These are phyloP conservation scores for Xylariaceae sp. DNA, from an alignment of 2,329 filamentous ascomycete species.

Conservation along the genomic window DNA sequence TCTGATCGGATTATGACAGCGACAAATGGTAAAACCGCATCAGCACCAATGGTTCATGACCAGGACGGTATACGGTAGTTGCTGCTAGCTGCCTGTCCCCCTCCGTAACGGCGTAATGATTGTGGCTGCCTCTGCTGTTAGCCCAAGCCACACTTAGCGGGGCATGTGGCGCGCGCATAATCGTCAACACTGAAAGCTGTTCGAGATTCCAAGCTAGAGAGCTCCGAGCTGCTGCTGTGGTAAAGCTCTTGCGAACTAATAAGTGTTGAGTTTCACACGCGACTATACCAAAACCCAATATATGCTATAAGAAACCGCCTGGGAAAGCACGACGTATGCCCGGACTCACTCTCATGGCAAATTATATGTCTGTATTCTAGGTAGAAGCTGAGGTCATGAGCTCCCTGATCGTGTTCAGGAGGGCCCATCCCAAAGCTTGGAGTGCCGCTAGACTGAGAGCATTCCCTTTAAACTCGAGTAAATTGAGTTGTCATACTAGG, in stretches of 20 bases:
- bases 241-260: too few relatives aligned
- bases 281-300: too few relatives aligned
- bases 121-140: background rate
- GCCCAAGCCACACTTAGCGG: background rate
- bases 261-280: too few relatives aligned
- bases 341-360: too few relatives aligned
- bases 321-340: too few relatives aligned
- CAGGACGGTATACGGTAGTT: too few relatives aligned
- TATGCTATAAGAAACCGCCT: too few relatives aligned
- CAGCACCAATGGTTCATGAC: background rate
- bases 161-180: background rate
- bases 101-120: background rate
- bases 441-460: slow-evolving; percentile 13
- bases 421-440: slow-evolving; percentile 21
- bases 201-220: too few relatives aligned
- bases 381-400: slow-evolving; percentile 18
- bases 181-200: background rate
- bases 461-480: slow-evolving; percentile 8
- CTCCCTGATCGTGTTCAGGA: slow-evolving; percentile 18
- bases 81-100: too few relatives aligned
- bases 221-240: too few relatives aligned
- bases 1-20: background rate
- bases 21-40: background rate
- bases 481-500: slow-evolving; percentile 8
- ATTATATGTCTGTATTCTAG: background rate